Conservation (phyloP, 2,329 filamentous ascomycete genomes). For the Scleromitrula shiraiana region DNA sequence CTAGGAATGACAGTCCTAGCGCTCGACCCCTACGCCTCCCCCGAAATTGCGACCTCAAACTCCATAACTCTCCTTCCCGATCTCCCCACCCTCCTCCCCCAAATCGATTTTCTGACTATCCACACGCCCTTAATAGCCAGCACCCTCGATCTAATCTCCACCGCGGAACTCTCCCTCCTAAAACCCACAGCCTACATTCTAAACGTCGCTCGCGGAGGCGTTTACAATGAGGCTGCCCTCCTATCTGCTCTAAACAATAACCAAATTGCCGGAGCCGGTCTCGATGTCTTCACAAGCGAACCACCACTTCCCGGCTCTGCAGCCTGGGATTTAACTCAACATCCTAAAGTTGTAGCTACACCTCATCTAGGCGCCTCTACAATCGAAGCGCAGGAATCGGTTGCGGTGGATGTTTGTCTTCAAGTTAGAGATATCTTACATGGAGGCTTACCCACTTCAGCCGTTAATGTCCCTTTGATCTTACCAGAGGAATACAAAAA, state of each 20-base stretch:
- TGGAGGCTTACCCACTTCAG: conserved; percentile 65
- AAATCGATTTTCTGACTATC: conserved; percentile 69
- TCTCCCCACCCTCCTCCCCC: conserved; percentile 53
- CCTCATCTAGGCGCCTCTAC: conserved; percentile 76
- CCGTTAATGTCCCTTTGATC: conserved; percentile 76
- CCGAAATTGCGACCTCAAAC: conserved; percentile 59
- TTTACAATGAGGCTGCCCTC: conserved; percentile 69
- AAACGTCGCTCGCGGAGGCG: conserved; percentile 73
- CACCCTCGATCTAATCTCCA: conserved; percentile 65
- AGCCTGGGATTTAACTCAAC: conserved; percentile 55
- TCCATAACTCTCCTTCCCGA: conserved; percentile 55
- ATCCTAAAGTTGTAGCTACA: conserved; percentile 67
- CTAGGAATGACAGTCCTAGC: conserved; percentile 69
- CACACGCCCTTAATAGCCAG: conserved; percentile 74
- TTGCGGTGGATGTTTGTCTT: conserved; percentile 73
- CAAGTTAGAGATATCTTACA: conserved; percentile 68
- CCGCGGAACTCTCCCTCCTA: conserved; percentile 60
- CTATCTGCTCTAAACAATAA: conserved; percentile 61
- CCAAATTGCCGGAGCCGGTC: conserved; percentile 66
- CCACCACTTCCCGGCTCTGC: conserved; percentile 53
- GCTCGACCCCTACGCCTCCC: conserved; percentile 70
- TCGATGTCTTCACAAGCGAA: conserved; percentile 74
- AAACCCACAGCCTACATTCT: conserved; percentile 65
- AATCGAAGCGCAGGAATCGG: conserved; percentile 76
- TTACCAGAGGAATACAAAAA: conserved; percentile 73